Base-by-base conservation (phyloP, 768 basidiomycete genomes). In the Pulveroboletus sp. region DNA sequence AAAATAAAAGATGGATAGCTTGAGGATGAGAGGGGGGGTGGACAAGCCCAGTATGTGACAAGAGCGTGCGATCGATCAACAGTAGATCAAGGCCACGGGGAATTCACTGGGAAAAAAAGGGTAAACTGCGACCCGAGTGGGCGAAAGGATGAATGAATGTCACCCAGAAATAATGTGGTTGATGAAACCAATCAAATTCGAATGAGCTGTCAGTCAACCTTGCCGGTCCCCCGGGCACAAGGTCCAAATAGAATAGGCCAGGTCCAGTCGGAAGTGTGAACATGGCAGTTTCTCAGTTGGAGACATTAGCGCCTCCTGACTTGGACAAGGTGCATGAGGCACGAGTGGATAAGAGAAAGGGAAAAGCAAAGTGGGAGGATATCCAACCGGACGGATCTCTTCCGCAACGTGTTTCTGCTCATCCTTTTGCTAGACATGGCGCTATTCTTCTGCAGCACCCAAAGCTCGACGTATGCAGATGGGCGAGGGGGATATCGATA, bases 331-430 rank as follows among this genome's bases (percentile, higher is more conserved):
- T 37, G 32, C 26, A 28, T 31, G 45, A 32, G 15, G n/a, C 10
- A 32, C 21, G 36, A 47, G 21, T 24, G 43, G 35, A 21, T 30
- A 49, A 36, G 27, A 21, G 27, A n/a, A 21, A 21, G 21, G 4
- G 21, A 21, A 21, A 21, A 4, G 32, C 15, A 39, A 28, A 18
- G 49, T 21, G 38, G 9, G 41, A 53, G 50, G 31, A 46, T 17
- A 42, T 8, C 17, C 26, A 18, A 6, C 42, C 58, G 63, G 63
- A 44, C 63, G 63, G 63, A 64, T 61, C 61, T 65, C 41, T 57
- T 59, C 62, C 64, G 59, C 47, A 30, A 10, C 32, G 21, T n/a
- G 24, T 46, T 32, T 40, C 32, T 8, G 24, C 30, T 11, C 18
- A 21, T 39, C 21, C 24, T 36, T 13, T 8, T 14, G 13, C 31